phyloP scores from a whole-genome alignment of 2,329 filamentous ascomycete species.

The Clarireedia homoeocarpa region DNA sequence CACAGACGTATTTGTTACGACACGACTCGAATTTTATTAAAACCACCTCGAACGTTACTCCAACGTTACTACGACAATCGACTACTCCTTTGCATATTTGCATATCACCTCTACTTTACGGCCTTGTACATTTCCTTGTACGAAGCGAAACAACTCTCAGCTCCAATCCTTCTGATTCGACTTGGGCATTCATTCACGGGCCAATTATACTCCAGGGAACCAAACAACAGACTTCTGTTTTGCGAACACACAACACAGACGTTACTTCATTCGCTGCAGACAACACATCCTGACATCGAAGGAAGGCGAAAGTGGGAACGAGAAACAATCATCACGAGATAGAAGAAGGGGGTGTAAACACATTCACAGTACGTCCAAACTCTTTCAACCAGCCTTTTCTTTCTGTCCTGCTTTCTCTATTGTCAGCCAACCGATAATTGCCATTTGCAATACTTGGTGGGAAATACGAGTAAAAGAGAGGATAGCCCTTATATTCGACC shows the following conservation, averaged over 20 bases:
- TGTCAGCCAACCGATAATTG: background rate
- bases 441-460: background rate
- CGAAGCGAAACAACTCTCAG: no score
- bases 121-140: no score
- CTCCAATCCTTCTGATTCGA: no score
- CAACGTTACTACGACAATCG: background rate
- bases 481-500: background rate
- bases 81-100: background rate
- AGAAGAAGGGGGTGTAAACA: background rate
- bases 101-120: no score
- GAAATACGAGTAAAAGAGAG: background rate
- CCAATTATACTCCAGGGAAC: no score
- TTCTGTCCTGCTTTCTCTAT: background rate
- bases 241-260: background rate
- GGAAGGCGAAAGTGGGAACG: background rate
- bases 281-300: conserved; percentile 9
- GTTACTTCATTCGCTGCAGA: background rate
- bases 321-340: background rate
- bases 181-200: no score
- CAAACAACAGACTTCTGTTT: no score
- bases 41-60: background rate
- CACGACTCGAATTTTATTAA: background rate
- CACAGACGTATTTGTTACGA: background rate
- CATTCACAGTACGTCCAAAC: background rate
- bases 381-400: background rate